phyloP scores from a whole-genome alignment of 73 alveolate genomes.

The Paramecium pentaurelia region DNA sequence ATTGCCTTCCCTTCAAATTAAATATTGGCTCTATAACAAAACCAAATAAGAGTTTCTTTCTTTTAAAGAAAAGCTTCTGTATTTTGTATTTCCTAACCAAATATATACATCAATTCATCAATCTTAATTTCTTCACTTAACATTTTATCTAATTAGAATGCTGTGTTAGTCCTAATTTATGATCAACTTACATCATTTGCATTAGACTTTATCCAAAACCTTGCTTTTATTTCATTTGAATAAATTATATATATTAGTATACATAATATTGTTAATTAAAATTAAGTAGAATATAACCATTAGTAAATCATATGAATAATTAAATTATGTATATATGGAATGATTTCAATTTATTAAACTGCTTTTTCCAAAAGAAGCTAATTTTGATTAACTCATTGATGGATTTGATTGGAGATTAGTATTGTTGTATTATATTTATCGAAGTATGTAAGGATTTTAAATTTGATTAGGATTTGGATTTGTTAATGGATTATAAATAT shows the following conservation, averaged over 20 bases:
- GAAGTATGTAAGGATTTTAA: background rate
- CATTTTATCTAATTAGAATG: background rate
- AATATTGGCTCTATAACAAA: background rate
- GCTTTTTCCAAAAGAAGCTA: background rate
- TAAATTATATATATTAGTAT: background rate
- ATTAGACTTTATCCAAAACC: background rate
- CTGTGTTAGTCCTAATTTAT: constrained; percentile 37
- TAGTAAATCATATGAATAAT: background rate
- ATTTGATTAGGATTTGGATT: background rate
- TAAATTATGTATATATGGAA: background rate
- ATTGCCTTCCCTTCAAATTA: background rate
- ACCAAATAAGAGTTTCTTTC: constrained; percentile 1
- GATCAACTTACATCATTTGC: background rate
- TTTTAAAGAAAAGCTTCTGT: background rate
- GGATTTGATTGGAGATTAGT: background rate
- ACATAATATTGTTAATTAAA: background rate
- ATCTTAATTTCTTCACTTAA: constrained; percentile 3
- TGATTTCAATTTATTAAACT: background rate
- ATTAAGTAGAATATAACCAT: background rate
- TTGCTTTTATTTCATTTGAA: background rate
- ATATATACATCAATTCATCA: background rate
- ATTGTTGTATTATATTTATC: background rate
- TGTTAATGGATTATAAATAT: background rate
- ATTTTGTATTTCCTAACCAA: constrained; percentile 1
- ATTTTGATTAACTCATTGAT: background rate